A percentile compares a stretch with the other conserved stretches of the same genome.
phyloP scores from a whole-genome alignment of 2,329 filamentous ascomycete species.

The Pseudogymnoascus sp. region DNA sequence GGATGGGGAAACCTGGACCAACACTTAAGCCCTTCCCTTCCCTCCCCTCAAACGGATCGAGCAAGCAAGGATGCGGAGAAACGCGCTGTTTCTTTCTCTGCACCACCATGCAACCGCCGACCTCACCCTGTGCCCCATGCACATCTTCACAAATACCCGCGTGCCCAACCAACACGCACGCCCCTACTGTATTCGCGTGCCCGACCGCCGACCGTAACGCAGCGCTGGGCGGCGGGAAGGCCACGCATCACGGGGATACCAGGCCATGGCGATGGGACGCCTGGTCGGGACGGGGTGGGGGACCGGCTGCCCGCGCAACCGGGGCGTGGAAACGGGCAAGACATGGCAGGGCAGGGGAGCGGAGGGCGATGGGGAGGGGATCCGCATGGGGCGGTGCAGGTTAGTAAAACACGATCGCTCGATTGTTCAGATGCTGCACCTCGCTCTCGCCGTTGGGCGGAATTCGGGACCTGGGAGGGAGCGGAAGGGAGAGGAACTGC shows the following conservation, averaged over 20 bases:
- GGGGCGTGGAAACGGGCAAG: slow-evolving; percentile 3
- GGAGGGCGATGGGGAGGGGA: neutral
- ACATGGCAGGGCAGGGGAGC: neutral
- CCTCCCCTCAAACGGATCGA: neutral
- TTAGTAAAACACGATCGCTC: neutral
- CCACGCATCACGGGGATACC: neutral
- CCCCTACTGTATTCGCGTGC: neutral
- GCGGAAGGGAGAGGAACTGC: neutral
- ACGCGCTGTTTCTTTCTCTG: neutral
- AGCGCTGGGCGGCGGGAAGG: neutral
- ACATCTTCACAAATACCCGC: neutral
- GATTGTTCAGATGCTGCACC: neutral
- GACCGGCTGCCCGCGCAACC: neutral
- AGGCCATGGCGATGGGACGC: neutral
- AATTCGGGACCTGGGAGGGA: neutral
- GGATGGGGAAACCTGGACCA: slow-evolving; percentile 4
- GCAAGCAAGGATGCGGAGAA: neutral
- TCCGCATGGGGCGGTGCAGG: slow-evolving; percentile 21
- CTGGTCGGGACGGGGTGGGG: neutral
- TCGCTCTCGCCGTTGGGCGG: neutral
- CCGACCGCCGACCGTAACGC: neutral
- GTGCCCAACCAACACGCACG: neutral
- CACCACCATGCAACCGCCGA: neutral
- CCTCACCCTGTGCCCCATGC: neutral
- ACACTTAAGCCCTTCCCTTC: neutral